Evolutionary conservation across 1,284 basidiomycete species (phyloP).

Genomic region (Sphagnurus paluster): DNA sequence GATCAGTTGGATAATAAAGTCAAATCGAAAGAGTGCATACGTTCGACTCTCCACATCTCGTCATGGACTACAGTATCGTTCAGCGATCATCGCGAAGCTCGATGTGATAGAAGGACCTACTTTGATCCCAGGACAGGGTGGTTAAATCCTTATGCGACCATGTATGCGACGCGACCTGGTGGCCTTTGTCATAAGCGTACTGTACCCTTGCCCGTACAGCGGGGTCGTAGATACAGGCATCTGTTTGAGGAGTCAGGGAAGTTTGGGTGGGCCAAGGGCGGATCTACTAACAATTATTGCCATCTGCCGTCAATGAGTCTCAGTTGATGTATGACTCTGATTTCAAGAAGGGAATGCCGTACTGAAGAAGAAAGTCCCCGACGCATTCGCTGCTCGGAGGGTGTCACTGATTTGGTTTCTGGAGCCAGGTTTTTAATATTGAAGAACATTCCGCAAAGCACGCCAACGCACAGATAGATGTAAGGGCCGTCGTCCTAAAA

Average conservation of each 20-base stretch:
- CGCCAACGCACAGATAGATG: conserved; percentile 17
- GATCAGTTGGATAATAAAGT: background rate
- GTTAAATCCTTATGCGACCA: conserved; percentile 39
- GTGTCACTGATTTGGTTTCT: conserved; percentile 36
- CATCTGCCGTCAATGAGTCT: conserved; percentile 23
- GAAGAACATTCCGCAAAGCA: background rate
- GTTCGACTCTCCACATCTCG: conserved; percentile 25
- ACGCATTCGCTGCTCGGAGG: conserved; percentile 35
- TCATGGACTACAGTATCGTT: conserved; percentile 19
- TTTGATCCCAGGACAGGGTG: conserved; percentile 35
- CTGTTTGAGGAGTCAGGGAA: conserved; percentile 20
- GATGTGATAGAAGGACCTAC: conserved; percentile 20
- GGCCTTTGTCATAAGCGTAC: conserved; percentile 38
- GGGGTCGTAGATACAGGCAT: conserved; percentile 36
- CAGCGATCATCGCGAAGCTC: background rate
- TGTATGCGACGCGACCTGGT: conserved; percentile 45
- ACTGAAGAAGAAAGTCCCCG: conserved; percentile 48
- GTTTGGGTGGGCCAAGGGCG: background rate
- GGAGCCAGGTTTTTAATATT: background rate
- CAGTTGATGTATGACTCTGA: background rate
- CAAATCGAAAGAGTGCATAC: conserved; percentile 14
- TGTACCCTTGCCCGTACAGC: conserved; percentile 33
- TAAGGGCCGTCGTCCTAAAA: conserved; percentile 21
- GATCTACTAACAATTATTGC: conserved; percentile 31
- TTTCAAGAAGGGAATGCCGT: conserved; percentile 16